Evolutionary conservation across 2,329 filamentous ascomycete species (phyloP).

Genomic region (Paecilomyces niveus): DNA sequence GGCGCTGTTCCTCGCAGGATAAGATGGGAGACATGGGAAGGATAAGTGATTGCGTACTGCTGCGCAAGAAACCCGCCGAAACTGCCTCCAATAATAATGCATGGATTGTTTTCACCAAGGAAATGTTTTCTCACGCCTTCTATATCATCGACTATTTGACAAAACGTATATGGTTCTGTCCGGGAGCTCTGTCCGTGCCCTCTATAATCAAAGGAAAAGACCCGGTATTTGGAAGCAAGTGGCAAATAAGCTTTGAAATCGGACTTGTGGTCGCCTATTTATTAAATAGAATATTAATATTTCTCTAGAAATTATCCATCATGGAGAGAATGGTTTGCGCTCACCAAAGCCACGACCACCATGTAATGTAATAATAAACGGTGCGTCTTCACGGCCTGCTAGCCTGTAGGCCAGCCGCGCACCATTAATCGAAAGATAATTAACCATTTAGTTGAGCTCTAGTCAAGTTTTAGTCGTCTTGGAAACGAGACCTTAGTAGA

Average conservation of each 20-base stretch:
- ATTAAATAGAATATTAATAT: background rate
- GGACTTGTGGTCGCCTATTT: background rate
- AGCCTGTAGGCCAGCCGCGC: background rate
- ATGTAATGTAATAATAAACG: background rate
- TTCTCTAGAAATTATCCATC: background rate
- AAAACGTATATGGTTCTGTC: background rate
- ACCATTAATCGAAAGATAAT: background rate
- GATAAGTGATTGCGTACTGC: constrained; percentile 33
- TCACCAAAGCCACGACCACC: background rate
- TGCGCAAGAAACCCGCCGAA: constrained; percentile 36
- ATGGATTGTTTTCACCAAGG: constrained; percentile 17
- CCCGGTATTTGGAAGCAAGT: background rate
- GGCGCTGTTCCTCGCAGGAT: constrained; percentile 32
- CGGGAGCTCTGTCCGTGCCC: background rate
- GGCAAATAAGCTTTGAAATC: background rate
- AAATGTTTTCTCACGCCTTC: constrained; percentile 21
- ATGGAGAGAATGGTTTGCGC: background rate
- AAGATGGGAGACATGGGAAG: constrained; percentile 21
- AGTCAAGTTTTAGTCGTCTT: no score
- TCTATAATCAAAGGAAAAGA: background rate
- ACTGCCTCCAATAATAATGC: constrained; percentile 32
- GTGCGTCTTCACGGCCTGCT: background rate
- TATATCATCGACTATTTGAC: background rate
- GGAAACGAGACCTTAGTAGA: no score
- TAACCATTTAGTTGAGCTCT: background rate